A percentile compares a stretch with the other conserved stretches of the same genome.
phyloP scores from a whole-genome alignment of 176 grass and related monocot species.

The Oryza brachyantha region DNA sequence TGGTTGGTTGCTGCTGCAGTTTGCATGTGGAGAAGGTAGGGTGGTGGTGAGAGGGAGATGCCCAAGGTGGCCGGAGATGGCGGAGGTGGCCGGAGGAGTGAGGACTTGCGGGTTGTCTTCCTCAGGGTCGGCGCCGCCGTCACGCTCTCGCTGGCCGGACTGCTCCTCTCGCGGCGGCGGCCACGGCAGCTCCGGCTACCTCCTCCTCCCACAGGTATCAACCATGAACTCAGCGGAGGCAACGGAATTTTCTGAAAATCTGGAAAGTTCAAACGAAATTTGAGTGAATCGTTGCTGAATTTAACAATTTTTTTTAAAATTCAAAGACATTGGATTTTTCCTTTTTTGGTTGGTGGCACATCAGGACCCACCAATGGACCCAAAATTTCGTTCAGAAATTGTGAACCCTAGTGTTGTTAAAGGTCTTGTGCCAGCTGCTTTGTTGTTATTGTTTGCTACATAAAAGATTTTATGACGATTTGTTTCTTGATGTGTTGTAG shows the following conservation, averaged over 20 bases:
- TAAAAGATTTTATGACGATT: background rate
- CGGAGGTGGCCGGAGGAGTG: constrained; percentile 17
- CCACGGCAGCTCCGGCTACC: constrained; percentile 32
- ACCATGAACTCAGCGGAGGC: background rate
- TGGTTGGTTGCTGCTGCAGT: constrained; percentile 3
- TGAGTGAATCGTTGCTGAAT: background rate
- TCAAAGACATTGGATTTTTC: background rate
- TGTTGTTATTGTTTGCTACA: background rate
- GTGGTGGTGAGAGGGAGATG: constrained; percentile 39
- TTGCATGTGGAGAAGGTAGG: constrained; percentile 10
- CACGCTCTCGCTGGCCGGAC: constrained; percentile 62
- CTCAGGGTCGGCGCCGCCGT: constrained; percentile 56
- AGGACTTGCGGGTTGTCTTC: constrained; percentile 47
- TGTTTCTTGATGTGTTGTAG: constrained; percentile 12
- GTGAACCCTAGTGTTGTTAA: background rate
- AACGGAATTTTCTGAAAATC: background rate
- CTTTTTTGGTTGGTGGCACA: too few relatives aligned
- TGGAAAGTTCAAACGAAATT: background rate
- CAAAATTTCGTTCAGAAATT: background rate
- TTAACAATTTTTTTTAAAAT: background rate
- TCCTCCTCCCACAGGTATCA: constrained; percentile 33
- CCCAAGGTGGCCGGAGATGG: constrained; percentile 25
- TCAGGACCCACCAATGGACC: background rate
- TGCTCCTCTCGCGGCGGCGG: constrained; percentile 52
- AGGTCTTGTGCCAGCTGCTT: background rate